Evolutionary conservation across 176 grass and related monocot species (phyloP).

Genomic region (Aegilops tauschii): DNA sequence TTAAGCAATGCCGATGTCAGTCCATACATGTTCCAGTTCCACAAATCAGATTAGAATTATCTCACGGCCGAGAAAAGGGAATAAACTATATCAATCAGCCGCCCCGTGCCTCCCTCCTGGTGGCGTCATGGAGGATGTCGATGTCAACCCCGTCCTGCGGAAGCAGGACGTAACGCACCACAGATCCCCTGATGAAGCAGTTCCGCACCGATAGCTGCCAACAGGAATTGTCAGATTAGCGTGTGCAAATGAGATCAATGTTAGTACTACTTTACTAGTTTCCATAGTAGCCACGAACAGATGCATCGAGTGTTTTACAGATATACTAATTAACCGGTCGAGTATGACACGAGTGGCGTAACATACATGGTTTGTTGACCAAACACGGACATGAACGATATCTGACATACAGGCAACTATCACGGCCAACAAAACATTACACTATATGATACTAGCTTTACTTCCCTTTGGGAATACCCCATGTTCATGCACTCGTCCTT

Average conservation of each 20-base stretch:
- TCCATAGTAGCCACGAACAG: background rate
- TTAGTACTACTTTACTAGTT: background rate
- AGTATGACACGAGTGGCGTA: background rate
- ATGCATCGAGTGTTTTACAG: background rate
- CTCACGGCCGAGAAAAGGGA: background rate
- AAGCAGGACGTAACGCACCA: slow-evolving; percentile 92
- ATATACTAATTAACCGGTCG: background rate
- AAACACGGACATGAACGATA: background rate
- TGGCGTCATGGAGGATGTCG: slow-evolving; percentile 97
- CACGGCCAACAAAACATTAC: background rate
- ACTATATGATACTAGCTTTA: background rate
- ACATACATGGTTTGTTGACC: background rate
- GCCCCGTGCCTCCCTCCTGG: slow-evolving; percentile 90
- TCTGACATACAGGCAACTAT: background rate
- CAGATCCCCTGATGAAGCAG: slow-evolving; percentile 97
- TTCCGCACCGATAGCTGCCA: slow-evolving; percentile 86
- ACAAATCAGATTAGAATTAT: slow-evolving; percentile 4
- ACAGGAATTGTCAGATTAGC: background rate
- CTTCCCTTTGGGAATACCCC: slow-evolving; percentile 5
- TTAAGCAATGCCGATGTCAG: background rate
- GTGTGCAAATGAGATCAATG: background rate
- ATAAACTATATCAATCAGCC: slow-evolving; percentile 50
- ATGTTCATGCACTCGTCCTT: background rate
- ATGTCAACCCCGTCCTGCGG: slow-evolving; percentile 88
- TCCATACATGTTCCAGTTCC: slow-evolving; percentile 21